phyloP scores from a whole-genome alignment of 192 early-diverging fungal species.

The Coemansia aciculifera region DNA sequence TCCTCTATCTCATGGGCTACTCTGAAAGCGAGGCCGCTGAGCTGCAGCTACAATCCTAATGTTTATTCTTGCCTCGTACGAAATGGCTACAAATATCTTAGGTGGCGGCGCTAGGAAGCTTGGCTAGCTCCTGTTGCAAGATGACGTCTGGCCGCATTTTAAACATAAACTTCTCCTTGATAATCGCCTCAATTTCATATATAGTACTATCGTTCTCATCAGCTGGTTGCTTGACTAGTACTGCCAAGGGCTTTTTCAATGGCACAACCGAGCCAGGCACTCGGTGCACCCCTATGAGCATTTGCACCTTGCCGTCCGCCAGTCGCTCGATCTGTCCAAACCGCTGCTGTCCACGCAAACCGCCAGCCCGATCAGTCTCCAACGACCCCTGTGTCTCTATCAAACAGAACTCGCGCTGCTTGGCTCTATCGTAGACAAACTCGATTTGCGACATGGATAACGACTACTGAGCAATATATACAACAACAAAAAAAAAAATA shows the following conservation, averaged over 20 bases:
- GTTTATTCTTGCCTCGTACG: not conserved
- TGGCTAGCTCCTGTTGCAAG: conserved; percentile 18
- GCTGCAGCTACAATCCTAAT: conserved; percentile 43
- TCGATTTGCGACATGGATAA: conserved; percentile 46
- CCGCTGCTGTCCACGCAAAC: conserved; percentile 37
- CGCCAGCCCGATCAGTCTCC: conserved; percentile 40
- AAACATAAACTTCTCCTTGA: conserved; percentile 52
- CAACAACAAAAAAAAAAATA: not conserved
- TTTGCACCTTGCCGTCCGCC: conserved; percentile 25
- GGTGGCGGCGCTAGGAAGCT: not conserved
- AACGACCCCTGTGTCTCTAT: conserved; percentile 49
- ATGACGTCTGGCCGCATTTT: conserved; percentile 47
- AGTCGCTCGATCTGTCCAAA: conserved; percentile 43
- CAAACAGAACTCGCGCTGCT: conserved; percentile 42
- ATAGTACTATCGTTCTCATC: not conserved
- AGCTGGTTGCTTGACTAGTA: conserved; percentile 21
- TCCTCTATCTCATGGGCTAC: conserved; percentile 88
- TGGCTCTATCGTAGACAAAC: conserved; percentile 27
- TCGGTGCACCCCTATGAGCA: conserved; percentile 46
- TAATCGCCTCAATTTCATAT: conserved; percentile 36
- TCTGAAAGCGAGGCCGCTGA: conserved; percentile 72
- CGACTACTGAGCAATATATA: not conserved
- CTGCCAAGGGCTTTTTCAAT: conserved; percentile 45
- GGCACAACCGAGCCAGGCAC: conserved; percentile 30
- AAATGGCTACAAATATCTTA: not conserved